Percentiles rank a stretch among this genome's conserved stretches.
Evolutionary conservation across 129 eudicot species (phyloP).

Genomic region (Centrapalus pauciflorus): DNA sequence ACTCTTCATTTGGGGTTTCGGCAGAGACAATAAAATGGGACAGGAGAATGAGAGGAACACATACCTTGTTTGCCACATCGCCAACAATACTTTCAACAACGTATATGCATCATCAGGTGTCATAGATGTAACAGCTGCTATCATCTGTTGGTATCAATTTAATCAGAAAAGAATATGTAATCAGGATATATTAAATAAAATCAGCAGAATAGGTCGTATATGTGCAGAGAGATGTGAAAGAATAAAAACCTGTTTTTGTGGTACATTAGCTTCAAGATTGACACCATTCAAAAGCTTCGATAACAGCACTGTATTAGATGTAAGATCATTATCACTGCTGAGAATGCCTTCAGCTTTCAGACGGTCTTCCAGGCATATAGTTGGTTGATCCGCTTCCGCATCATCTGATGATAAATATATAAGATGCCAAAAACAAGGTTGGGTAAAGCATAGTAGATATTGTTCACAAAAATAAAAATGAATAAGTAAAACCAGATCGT

Average conservation of each 20-base stretch:
- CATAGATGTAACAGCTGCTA: slow-evolving; percentile 52
- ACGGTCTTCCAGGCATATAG: slow-evolving; percentile 65
- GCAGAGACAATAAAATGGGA: background rate
- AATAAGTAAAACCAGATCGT: background rate
- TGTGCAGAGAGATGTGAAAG: slow-evolving; percentile 4
- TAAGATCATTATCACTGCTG: slow-evolving; percentile 23
- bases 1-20: background rate
- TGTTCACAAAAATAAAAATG: background rate
- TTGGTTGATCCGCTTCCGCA: slow-evolving; percentile 32
- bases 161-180: slow-evolving; percentile 13
- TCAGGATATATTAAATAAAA: background rate
- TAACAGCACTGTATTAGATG: slow-evolving; percentile 27
- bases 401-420: slow-evolving; percentile 25
- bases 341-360: slow-evolving; percentile 66
- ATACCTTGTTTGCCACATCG: slow-evolving; percentile 53
- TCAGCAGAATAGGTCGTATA: background rate
- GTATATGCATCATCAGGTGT: slow-evolving; percentile 52
- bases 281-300: slow-evolving; percentile 49
- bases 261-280: slow-evolving; percentile 45
- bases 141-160: slow-evolving; percentile 42
- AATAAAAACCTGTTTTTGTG: slow-evolving; percentile 61
- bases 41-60: background rate
- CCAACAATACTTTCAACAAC: slow-evolving; percentile 49
- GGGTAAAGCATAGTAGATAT: background rate
- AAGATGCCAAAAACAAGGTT: background rate